A percentile compares a stretch with the other conserved stretches of the same genome.
phyloP scores from a whole-genome alignment of 768 basidiomycete species.

The Boletus speciosus region DNA sequence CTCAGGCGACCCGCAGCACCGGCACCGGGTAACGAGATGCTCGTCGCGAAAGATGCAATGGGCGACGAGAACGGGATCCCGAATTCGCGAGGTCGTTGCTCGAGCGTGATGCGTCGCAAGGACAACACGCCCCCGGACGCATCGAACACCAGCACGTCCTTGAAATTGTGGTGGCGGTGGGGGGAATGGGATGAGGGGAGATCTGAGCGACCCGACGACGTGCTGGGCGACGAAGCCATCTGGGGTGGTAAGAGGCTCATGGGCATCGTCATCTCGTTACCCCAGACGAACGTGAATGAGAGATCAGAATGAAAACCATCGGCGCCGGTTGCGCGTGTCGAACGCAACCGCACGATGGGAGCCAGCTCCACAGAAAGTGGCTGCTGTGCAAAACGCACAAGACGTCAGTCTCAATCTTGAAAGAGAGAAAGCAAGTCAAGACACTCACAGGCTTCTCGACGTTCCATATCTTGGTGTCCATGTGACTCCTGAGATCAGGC shows the following conservation, averaged over 20 bases:
- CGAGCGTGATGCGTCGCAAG: conserved; percentile 51
- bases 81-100: conserved; percentile 29
- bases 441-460: conserved; percentile 41
- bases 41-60: conserved; percentile 42
- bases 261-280: conserved; percentile 34
- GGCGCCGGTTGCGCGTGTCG: conserved; percentile 26
- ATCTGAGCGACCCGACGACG: conserved; percentile 29
- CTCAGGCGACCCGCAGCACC: conserved; percentile 41
- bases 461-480: conserved; percentile 57
- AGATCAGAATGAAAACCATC: conserved; percentile 39
- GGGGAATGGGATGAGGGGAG: conserved; percentile 28
- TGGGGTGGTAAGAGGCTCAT: conserved; percentile 36
- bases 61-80: conserved; percentile 25
- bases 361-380: conserved; percentile 50
- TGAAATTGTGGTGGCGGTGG: conserved; percentile 45
- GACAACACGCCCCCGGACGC: conserved; percentile 52
- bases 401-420: neutral
- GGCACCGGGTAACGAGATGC: conserved; percentile 58
- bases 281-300: conserved; percentile 52
- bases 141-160: conserved; percentile 70
- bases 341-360: conserved; percentile 55
- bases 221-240: conserved; percentile 23
- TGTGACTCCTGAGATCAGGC: conserved; percentile 58
- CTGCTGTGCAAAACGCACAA: conserved; percentile 35
- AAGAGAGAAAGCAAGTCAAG: neutral